Percentiles rank a stretch among this genome's conserved stretches.
These are phyloP conservation scores for Friedmanniomyces simplex DNA, from an alignment of 495 filamentous ascomycete genomes.

Conservation along the genomic window DNA sequence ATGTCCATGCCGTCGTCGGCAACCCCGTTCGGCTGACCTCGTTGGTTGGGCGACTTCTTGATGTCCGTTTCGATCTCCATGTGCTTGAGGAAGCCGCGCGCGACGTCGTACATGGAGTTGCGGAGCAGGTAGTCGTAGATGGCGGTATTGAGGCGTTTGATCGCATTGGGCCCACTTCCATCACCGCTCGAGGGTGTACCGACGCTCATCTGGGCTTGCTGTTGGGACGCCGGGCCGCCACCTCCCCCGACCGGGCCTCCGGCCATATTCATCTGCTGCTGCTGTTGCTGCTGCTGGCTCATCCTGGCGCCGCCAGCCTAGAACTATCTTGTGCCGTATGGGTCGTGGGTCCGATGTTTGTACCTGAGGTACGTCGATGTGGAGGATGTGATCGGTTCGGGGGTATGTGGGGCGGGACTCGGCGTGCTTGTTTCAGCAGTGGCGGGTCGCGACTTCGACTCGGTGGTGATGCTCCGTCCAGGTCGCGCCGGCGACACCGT, in stretches of 20 bases:
- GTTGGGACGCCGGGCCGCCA: not conserved
- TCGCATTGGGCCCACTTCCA: not conserved
- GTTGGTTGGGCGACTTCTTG: constrained; percentile 25
- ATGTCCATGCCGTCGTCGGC: constrained; percentile 68
- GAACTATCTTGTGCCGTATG: not conserved
- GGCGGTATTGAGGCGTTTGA: constrained; percentile 64
- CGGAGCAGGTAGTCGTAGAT: constrained; percentile 96
- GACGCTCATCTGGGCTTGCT: constrained; percentile 5
- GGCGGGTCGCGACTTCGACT: no score
- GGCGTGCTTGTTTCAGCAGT: no score
- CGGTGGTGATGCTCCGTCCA: no score
- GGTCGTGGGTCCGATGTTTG: not conserved
- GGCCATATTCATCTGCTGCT: constrained; percentile 21
- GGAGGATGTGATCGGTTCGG: no score
- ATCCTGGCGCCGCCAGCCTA: constrained; percentile 9
- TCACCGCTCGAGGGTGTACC: constrained; percentile 9
- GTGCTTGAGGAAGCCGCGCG: constrained; percentile 60
- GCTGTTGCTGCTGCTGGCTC: constrained; percentile 22
- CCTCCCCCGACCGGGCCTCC: constrained; percentile 22
- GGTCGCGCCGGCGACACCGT: no score
- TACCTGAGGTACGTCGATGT: no score
- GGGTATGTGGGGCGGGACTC: no score
- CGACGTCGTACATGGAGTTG: constrained; percentile 68
- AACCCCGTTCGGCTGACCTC: constrained; percentile 51
- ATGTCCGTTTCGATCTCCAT: constrained; percentile 22